phyloP scores from a whole-genome alignment of 1,284 basidiomycete species.

The Malassezia globosa region DNA sequence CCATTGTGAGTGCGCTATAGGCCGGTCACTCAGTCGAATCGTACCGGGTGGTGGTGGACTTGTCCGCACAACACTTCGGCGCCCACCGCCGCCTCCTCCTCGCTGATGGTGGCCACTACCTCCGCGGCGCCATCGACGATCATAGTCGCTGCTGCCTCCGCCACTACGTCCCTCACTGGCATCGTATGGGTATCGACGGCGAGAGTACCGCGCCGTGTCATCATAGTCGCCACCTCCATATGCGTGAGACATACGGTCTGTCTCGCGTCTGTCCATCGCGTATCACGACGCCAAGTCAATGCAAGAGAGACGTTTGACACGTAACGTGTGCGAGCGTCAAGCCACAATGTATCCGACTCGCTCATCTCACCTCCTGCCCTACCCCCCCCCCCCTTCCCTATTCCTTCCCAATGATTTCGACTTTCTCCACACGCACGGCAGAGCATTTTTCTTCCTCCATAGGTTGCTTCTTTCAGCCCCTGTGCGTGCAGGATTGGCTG shows the following conservation, averaged over 20 bases:
- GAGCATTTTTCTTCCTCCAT: too few relatives aligned
- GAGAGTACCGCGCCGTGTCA: neutral
- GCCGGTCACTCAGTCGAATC: constrained; percentile 69
- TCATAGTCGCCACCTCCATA: neutral
- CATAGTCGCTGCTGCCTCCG: too few relatives aligned
- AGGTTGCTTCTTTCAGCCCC: too few relatives aligned
- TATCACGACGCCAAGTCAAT: too few relatives aligned
- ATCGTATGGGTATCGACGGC: neutral
- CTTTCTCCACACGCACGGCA: too few relatives aligned
- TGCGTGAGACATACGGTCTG: neutral
- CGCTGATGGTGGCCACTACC: constrained; percentile 48
- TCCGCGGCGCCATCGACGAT: constrained; percentile 45
- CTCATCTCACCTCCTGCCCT: too few relatives aligned
- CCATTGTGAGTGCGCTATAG: constrained; percentile 81
- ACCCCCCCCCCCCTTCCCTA: too few relatives aligned
- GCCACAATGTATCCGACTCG: too few relatives aligned
- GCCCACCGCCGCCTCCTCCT: constrained; percentile 18
- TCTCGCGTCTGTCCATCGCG: neutral
- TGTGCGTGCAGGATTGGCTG: too few relatives aligned
- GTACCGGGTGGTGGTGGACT: constrained; percentile 83
- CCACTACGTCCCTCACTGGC: neutral
- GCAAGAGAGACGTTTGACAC: too few relatives aligned
- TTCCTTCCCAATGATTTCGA: too few relatives aligned
- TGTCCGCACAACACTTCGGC: constrained; percentile 62
- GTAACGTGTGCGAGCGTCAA: too few relatives aligned